Conservation (phyloP, 2,329 filamentous ascomycete species). For the Penicillium sp. region DNA sequence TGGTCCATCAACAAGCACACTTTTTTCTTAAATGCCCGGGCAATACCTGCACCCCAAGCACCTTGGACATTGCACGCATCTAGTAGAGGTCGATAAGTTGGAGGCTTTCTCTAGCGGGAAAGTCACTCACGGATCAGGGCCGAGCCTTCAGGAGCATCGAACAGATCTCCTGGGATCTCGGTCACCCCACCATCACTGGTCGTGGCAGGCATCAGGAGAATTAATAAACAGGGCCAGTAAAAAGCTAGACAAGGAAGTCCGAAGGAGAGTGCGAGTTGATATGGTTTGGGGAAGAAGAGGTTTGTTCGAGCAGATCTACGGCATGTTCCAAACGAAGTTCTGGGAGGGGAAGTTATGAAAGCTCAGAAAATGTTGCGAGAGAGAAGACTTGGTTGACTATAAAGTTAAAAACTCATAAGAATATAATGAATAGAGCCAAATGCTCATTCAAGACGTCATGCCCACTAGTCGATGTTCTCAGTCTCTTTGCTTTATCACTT, state of each 20-base stretch:
- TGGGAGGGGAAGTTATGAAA: too few species aligned
- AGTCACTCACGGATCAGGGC: conserved; percentile 47
- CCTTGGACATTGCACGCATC: conserved; percentile 59
- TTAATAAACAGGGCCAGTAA: background rate
- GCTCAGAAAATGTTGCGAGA: background rate
- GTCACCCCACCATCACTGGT: conserved; percentile 9
- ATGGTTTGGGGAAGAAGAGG: background rate
- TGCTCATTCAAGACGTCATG: background rate
- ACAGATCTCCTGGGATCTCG: conserved; percentile 48
- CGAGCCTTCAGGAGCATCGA: conserved; percentile 48
- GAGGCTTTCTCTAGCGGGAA: background rate
- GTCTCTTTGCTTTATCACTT: background rate
- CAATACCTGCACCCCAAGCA: conserved; percentile 57
- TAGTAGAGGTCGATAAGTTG: conserved; percentile 15
- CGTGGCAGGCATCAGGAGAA: background rate
- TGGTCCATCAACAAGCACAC: conserved; percentile 16
- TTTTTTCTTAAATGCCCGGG: conserved; percentile 45
- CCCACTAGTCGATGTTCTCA: background rate
- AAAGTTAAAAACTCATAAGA: background rate
- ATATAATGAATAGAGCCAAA: background rate
- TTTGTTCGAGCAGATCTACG: background rate
- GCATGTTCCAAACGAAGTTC: too few species aligned
- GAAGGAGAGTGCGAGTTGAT: background rate
- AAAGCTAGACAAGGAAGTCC: background rate
- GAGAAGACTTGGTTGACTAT: background rate